Base-by-base conservation (phyloP, 2,329 filamentous ascomycete species). In the Aspergillus puulaauensis region DNA sequence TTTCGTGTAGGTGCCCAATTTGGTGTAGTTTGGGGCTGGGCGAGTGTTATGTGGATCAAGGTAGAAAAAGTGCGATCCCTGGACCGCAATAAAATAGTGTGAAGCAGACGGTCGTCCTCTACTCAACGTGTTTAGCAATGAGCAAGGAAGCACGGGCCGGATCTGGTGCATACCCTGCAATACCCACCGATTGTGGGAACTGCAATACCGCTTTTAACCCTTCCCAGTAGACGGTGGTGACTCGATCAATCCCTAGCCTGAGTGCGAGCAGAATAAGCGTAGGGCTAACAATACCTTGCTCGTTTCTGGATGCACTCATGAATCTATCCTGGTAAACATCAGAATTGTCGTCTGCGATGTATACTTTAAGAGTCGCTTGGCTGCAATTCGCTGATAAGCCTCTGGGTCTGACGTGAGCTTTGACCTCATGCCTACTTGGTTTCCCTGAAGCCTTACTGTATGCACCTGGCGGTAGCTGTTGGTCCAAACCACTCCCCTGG, bases 401-500 rank as follows among this genome's bases (percentile, higher is more conserved):
- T 73, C 91, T 96, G 59, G 39, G 51, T 37, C 24, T 27, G 53
- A 35, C 35, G 49, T 58, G 12, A 63, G 62, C 53, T 61, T 59
- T 21, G 15, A 6, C 11, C n/a, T 11, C 37, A 17, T 6, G 24
- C 51, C n/a, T 33, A 15, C 21, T 33, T 19, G 12, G 14, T 19
- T 6, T 15, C 65, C 4, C 24, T 17, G 21, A 35, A 3, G 46
- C 76, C 89, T 73, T 79, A 96, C 92, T 95, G 89, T 64, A 99
- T 97, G 73, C 95, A 98, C 56, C 89, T 86, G 47, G 95, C 93
- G 9, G 95, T 96, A 6, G 95, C 95, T 17, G 92, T 97, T n/a
- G 95, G 95, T 0, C 95, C 95, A 76, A 99, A 99, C 95, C 95
- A 99, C 76, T 98, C 91, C 39, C 95, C 95, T 0, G 95, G 95